phyloP scores from a whole-genome alignment of 1,139 yeast genomes.

The Scheffersomyces lignicola region DNA sequence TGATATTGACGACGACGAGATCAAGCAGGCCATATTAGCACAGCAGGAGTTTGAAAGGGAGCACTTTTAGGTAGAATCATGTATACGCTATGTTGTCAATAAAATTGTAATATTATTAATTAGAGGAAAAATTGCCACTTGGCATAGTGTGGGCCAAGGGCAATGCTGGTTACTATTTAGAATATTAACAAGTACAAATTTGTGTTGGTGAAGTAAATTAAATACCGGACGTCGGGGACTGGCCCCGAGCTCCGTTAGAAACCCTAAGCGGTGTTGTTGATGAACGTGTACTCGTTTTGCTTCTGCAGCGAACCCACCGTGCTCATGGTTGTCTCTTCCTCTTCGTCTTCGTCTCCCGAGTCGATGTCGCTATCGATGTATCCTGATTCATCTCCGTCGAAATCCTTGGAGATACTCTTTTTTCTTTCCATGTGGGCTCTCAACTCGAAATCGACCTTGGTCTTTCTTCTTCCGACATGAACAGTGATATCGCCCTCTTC shows the following conservation, averaged over 20 bases:
- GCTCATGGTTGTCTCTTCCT: neutral
- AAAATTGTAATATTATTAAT: too few relatives aligned
- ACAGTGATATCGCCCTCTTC: slow-evolving; percentile 48
- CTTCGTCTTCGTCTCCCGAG: slow-evolving; percentile 27
- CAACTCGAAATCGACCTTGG: slow-evolving; percentile 49
- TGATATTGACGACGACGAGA: slow-evolving; percentile 53
- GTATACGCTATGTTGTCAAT: too few relatives aligned
- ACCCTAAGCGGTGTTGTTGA: slow-evolving; percentile 5
- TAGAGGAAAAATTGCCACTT: too few relatives aligned
- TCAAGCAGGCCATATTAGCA: slow-evolving; percentile 58
- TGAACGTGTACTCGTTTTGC: slow-evolving; percentile 9
- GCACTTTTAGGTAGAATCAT: neutral
- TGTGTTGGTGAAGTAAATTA: neutral
- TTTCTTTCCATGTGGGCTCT: slow-evolving; percentile 49
- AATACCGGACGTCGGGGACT: neutral
- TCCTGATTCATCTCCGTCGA: slow-evolving; percentile 6
- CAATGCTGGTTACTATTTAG: too few relatives aligned
- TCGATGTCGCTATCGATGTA: slow-evolving; percentile 16
- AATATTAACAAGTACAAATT: too few relatives aligned
- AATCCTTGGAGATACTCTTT: slow-evolving; percentile 17
- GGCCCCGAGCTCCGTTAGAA: neutral
- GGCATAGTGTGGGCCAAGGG: too few relatives aligned
- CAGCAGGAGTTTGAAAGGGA: slow-evolving; percentile 61
- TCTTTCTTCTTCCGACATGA: slow-evolving; percentile 49
- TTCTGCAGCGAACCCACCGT: too few relatives aligned